Conservation (phyloP, 257 asterid species). For the Coffea canephora region DNA sequence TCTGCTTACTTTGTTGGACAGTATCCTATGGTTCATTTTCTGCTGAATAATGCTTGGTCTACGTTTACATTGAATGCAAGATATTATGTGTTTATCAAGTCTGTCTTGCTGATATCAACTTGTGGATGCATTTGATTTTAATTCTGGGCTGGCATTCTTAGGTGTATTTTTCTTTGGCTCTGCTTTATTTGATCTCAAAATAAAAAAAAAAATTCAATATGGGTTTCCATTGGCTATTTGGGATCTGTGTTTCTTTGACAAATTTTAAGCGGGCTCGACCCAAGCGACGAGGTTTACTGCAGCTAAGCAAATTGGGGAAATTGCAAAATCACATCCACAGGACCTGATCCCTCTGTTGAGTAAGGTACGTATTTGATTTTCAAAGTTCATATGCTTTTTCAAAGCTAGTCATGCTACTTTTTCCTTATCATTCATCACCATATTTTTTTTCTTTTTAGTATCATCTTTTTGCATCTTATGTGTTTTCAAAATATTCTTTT, state of each 20-base stretch:
- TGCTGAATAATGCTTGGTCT: neutral
- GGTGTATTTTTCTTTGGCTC: neutral
- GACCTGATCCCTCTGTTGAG: constrained; percentile 84
- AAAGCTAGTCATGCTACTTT: neutral
- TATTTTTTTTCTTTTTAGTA: neutral
- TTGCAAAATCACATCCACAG: constrained; percentile 96
- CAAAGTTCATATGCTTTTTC: neutral
- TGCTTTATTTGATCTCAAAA: neutral
- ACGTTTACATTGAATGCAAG: neutral
- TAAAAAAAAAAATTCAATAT: neutral
- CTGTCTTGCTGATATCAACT: neutral
- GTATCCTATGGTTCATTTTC: constrained; percentile 61
- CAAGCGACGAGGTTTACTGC: constrained; percentile 97
- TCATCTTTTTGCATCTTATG: neutral
- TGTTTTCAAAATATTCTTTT: neutral
- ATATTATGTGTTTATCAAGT: neutral
- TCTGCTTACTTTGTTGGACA: constrained; percentile 90
- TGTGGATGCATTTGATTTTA: neutral
- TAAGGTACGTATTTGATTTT: constrained; percentile 47
- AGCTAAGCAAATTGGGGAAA: constrained; percentile 97
- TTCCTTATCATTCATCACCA: neutral
- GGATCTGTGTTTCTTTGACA: constrained; percentile 47
- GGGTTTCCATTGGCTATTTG: constrained; percentile 15
- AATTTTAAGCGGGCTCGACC: constrained; percentile 85
- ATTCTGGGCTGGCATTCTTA: neutral